A percentile compares a stretch with the other conserved stretches of the same genome.
phyloP scores from a whole-genome alignment of 2,329 filamentous ascomycete genomes.

The Neocucurbitaria cava region DNA sequence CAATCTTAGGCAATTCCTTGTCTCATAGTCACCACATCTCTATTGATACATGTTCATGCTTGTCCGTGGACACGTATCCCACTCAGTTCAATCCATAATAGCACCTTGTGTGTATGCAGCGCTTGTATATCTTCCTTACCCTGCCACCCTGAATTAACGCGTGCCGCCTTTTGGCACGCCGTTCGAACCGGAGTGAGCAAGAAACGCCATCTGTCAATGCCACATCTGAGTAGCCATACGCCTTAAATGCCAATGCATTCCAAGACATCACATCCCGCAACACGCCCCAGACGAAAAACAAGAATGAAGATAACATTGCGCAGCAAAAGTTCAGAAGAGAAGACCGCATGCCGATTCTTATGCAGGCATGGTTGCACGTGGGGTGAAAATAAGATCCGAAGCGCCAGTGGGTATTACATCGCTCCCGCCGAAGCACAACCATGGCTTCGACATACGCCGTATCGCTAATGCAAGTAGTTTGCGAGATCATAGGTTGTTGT shows the following conservation, averaged over 20 bases:
- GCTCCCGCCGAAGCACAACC: not conserved
- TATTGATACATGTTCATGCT: slow-evolving; percentile 17
- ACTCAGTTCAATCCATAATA: not conserved
- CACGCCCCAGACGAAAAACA: slow-evolving; percentile 8
- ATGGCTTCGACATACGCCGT: slow-evolving; percentile 10
- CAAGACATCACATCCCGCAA: slow-evolving; percentile 11
- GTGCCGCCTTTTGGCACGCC: not conserved
- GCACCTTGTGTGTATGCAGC: not conserved
- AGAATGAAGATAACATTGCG: slow-evolving; percentile 1
- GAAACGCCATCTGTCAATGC: not conserved
- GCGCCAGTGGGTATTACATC: not conserved
- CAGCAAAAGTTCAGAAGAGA: not conserved
- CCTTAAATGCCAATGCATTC: slow-evolving; percentile 23
- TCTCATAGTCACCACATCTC: not conserved
- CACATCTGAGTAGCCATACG: not conserved
- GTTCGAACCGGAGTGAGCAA: not conserved
- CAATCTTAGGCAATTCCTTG: slow-evolving; percentile 1
- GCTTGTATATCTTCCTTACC: not conserved
- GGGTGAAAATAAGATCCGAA: not conserved
- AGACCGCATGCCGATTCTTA: not conserved
- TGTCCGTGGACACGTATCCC: not conserved
- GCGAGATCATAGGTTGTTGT: slow-evolving; percentile 7
- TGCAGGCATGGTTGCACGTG: not conserved
- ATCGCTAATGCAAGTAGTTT: slow-evolving; percentile 35
- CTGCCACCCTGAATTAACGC: not conserved